Evolutionary conservation across 371 early-diverging fungal species (phyloP).

Genomic region (Smittium culicis): DNA sequence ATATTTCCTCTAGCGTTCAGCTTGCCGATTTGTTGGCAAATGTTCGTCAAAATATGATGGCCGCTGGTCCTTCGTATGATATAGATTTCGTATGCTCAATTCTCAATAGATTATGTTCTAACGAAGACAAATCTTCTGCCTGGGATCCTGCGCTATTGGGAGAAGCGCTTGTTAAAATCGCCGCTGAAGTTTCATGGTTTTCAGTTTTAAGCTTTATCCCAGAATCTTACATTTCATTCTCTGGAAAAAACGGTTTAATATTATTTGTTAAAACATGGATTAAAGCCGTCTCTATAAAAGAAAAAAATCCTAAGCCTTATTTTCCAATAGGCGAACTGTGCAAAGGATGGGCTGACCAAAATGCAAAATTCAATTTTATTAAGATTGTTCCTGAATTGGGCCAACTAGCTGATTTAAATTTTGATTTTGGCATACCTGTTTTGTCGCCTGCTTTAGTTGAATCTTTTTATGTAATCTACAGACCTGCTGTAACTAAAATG

Average conservation of each 20-base stretch:
- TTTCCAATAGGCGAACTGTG: slow-evolving; percentile 1
- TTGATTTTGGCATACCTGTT: background rate
- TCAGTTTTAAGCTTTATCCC: background rate
- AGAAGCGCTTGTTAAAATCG: background rate
- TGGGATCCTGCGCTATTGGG: background rate
- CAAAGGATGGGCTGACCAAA: background rate
- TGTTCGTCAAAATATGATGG: background rate
- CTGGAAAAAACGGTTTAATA: background rate
- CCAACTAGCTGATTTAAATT: too few relatives aligned
- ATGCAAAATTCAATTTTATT: background rate
- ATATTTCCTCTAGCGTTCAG: background rate
- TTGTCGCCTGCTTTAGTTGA: slow-evolving; percentile 11
- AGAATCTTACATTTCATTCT: background rate
- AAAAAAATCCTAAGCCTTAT: too few relatives aligned
- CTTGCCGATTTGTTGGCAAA: background rate
- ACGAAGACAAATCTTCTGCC: background rate
- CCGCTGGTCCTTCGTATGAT: background rate
- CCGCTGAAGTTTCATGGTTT: background rate
- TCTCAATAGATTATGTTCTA: background rate
- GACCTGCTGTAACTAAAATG: slow-evolving; percentile 21
- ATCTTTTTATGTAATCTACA: slow-evolving; percentile 25
- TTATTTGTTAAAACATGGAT: slow-evolving; percentile 6
- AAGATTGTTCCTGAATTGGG: too few relatives aligned
- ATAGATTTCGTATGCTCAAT: background rate
- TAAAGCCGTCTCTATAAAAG: background rate